Conservation (phyloP, 2,329 filamentous ascomycete genomes). For the Lasiodiplodia gonubiensis region DNA sequence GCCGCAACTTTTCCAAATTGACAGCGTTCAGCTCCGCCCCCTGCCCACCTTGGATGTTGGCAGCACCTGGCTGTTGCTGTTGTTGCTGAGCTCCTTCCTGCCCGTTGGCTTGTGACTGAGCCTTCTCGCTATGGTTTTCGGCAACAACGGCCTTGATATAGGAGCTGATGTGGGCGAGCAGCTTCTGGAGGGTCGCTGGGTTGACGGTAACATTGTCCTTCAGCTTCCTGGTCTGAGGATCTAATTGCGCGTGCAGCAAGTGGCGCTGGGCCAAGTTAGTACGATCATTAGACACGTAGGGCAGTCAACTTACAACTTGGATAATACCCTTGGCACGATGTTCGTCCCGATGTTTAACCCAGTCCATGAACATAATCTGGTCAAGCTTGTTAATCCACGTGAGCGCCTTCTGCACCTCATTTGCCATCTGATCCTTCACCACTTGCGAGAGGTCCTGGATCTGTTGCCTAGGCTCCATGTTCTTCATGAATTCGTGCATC, state of each 20-base stretch:
- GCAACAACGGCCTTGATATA: conserved; percentile 37
- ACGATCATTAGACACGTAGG: background rate
- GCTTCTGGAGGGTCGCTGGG: background rate
- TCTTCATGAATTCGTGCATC: conserved; percentile 39
- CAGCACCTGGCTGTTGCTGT: conserved; percentile 26
- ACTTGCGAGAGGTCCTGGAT: conserved; percentile 35
- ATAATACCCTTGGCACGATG: conserved; percentile 9
- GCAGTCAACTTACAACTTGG: background rate
- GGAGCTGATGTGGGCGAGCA: conserved; percentile 33
- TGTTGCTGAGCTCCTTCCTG: conserved; percentile 21
- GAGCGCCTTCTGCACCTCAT: conserved; percentile 17
- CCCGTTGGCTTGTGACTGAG: background rate
- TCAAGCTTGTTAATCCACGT: conserved; percentile 20
- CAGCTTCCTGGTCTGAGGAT: conserved; percentile 1
- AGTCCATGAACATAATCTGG: conserved; percentile 19
- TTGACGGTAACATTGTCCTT: conserved; percentile 7
- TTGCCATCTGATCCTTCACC: conserved; percentile 38
- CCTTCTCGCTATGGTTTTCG: conserved; percentile 15
- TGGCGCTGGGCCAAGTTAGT: conserved; percentile 9
- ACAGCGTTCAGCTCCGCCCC: conserved; percentile 42
- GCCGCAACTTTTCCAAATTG: conserved; percentile 33
- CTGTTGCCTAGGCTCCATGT: conserved; percentile 32
- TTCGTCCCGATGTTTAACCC: conserved; percentile 15
- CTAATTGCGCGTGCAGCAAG: conserved; percentile 17
- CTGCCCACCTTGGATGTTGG: conserved; percentile 30